Evolutionary conservation across 495 filamentous ascomycete genomes (phyloP), one percentile per base, ranked within the genome.

Genomic region (Hypoxylon crocopeplum): DNA sequence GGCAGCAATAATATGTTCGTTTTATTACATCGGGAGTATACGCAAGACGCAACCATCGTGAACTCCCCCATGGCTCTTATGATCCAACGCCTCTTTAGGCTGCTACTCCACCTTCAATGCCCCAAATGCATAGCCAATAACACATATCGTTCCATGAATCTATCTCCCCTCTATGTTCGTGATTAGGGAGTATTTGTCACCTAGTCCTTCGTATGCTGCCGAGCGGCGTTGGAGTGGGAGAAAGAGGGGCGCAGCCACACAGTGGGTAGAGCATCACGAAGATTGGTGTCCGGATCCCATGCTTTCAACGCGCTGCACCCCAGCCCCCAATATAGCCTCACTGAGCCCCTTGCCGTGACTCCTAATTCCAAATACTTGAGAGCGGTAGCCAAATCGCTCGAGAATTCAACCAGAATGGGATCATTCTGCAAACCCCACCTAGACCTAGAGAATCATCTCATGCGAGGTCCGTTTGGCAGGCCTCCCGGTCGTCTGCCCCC

Each of bases 391-490:
- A 42, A 44, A 38, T 19, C 15, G 1, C 3, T 34, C 32, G 3
- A 6, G 12, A 12, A 7, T 34, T n/a, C 3, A 34, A 2, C 32
- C 32, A 13, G 4, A 25, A 41, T 27, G 42, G 13, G 33, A 47
- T 32, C 13, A 20, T 25, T 19, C 19, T 11, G 52, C 30, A 34
- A 30, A 10, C n/a, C 4, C 32, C 32, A 3, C 32, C 32, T n/a
- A n/a, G 8, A 19, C 10, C 7, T n/a, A n/a, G n/a, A n/a, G n/a
- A n/a, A 41, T 75, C 63, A 79, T 65, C 75, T 56, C 68, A 75
- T 76, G 44, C 73, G 62, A 19, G 75, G 75, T 0, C 75, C 75
- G 42, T 69, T 78, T 22, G 77, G 73, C 41, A 78, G 55, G 7
- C 77, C 77, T 11, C 70, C 72, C 49, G 67, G 46, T 60, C 72